phyloP scores from a whole-genome alignment of 805 yeast species.

The Zygotorulaspora florentina region DNA sequence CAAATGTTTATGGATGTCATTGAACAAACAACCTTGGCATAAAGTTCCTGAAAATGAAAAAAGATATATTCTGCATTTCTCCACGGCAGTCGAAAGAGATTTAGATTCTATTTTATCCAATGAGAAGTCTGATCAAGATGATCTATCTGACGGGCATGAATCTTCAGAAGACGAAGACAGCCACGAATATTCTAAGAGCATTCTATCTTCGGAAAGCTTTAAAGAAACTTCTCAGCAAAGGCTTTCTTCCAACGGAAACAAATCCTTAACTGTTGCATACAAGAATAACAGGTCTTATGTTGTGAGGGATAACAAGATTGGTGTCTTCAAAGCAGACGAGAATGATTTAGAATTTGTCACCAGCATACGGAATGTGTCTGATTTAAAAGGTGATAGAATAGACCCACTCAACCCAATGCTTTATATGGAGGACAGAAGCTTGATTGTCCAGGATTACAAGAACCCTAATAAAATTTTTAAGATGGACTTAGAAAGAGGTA shows the following conservation, averaged over 20 bases:
- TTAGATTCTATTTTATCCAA: conserved; percentile 31
- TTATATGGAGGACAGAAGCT: conserved; percentile 65
- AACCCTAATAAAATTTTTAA: conserved; percentile 49
- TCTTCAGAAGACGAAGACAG: conserved; percentile 41
- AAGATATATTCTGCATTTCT: conserved; percentile 54
- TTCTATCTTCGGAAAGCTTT: conserved; percentile 22
- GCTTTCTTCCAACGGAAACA: conserved; percentile 42
- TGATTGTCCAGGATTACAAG: conserved; percentile 58
- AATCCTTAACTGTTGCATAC: conserved; percentile 65
- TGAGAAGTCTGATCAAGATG: conserved; percentile 32
- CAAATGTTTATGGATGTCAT: conserved; percentile 56
- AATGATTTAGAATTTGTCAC: conserved; percentile 52
- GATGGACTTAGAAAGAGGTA: conserved; percentile 77
- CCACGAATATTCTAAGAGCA: conserved; percentile 27
- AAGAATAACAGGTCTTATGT: conserved; percentile 72
- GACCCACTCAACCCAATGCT: conserved; percentile 68
- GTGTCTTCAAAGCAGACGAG: conserved; percentile 65
- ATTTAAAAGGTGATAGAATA: conserved; percentile 46
- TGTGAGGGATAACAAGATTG: conserved; percentile 72
- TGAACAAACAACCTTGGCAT: conserved; percentile 49
- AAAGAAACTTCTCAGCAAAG: conserved; percentile 16
- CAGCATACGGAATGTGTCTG: conserved; percentile 57
- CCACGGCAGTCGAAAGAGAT: conserved; percentile 41
- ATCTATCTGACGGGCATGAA: conserved; percentile 33
- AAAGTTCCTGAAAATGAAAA: conserved; percentile 42